Evolutionary conservation across 306 rosid genomes (phyloP).

Genomic region (Herpetospermum pedunculosum): DNA sequence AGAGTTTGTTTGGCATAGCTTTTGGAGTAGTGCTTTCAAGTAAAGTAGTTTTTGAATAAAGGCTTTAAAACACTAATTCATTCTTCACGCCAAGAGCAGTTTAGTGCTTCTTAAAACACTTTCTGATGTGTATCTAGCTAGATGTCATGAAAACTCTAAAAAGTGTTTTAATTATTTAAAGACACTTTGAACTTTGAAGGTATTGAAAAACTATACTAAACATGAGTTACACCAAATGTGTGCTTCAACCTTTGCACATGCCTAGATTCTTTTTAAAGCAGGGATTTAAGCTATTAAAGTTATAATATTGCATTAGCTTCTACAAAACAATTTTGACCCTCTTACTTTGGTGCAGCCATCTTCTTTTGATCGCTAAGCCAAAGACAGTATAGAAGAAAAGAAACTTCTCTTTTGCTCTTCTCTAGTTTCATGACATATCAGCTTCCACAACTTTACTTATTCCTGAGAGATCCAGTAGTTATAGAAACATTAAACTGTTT

Average conservation of each 20-base stretch:
- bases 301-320: background rate
- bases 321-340: background rate
- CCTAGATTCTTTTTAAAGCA: background rate
- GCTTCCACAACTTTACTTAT: background rate
- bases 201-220: background rate
- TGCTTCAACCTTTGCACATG: background rate
- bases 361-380: background rate
- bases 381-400: background rate
- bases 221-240: background rate
- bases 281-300: background rate
- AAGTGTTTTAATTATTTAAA: background rate
- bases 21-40: background rate
- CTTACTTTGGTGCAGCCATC: background rate
- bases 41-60: background rate
- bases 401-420: background rate
- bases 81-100: background rate
- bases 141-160: background rate
- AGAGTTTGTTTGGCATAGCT: background rate
- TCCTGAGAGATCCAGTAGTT: background rate
- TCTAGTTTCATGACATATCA: background rate
- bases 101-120: background rate
- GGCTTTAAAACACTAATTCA: background rate
- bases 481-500: background rate
- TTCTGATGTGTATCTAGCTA: background rate
- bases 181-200: background rate